phyloP scores from a whole-genome alignment of 2,329 filamentous ascomycete species.

The Penicillium decumbens region DNA sequence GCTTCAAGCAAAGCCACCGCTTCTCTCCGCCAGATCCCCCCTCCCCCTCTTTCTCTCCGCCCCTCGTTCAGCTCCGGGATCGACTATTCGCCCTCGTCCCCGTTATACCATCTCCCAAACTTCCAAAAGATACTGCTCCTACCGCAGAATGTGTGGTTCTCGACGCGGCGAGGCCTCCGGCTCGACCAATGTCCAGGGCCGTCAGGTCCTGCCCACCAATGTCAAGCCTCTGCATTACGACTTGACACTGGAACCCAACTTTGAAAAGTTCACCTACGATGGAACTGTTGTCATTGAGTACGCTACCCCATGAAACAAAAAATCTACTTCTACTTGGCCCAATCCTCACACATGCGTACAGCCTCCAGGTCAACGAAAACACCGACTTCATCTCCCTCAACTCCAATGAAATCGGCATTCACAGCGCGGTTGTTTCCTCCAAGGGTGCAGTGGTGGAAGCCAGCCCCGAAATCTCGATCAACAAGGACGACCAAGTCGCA shows the following conservation, averaged over 20 bases:
- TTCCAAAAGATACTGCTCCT: slow-evolving; percentile 63
- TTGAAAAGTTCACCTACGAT: slow-evolving; percentile 80
- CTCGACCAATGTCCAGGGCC: slow-evolving; percentile 59
- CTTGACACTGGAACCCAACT: slow-evolving; percentile 84
- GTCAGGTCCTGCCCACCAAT: slow-evolving; percentile 85
- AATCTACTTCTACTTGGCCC: background rate
- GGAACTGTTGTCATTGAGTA: slow-evolving; percentile 79
- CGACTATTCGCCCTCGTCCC: slow-evolving; percentile 20
- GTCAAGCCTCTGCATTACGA: slow-evolving; percentile 91
- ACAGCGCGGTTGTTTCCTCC: slow-evolving; percentile 63
- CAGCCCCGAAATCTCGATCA: slow-evolving; percentile 64
- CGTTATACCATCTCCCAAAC: slow-evolving; percentile 29
- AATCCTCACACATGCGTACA: slow-evolving; percentile 26
- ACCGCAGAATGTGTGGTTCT: slow-evolving; percentile 70
- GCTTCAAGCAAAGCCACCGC: slow-evolving; percentile 36
- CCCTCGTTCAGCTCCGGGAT: slow-evolving; percentile 22
- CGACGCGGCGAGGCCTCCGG: slow-evolving; percentile 53
- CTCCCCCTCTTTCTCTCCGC: slow-evolving; percentile 25
- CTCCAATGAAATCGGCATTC: slow-evolving; percentile 78
- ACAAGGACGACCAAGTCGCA: slow-evolving; percentile 75
- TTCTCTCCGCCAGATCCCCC: slow-evolving; percentile 28
- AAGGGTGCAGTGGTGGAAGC: slow-evolving; percentile 54
- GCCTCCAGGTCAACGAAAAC: slow-evolving; percentile 77
- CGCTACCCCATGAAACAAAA: slow-evolving; percentile 19
- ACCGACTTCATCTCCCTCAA: slow-evolving; percentile 83